Conservation (phyloP, 164 flowering plant species). For the Chimonanthus salicifolius region DNA sequence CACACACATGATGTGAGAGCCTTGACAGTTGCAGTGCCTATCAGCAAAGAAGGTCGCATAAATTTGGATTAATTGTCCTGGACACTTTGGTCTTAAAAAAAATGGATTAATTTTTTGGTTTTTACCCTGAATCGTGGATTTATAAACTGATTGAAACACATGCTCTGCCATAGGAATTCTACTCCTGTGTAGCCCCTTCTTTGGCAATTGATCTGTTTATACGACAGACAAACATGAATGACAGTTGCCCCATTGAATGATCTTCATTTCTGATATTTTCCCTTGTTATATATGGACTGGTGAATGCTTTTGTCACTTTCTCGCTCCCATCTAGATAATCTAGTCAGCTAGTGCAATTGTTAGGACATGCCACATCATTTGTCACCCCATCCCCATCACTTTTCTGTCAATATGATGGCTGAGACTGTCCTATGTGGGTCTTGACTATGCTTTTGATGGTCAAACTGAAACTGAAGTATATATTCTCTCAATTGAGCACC, state of each 20-base stretch:
- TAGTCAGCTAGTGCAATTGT: too few relatives aligned
- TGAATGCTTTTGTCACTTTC: not conserved
- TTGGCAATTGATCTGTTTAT: not conserved
- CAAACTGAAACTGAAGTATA: not conserved
- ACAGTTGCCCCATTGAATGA: not conserved
- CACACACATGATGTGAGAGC: conserved; percentile 98
- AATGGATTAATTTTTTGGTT: too few relatives aligned
- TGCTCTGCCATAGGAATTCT: not conserved
- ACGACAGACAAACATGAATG: not conserved
- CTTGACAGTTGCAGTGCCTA: conserved; percentile 79
- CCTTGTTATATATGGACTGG: not conserved
- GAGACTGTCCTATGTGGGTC: not conserved
- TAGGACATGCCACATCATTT: not conserved
- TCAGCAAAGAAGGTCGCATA: conserved; percentile 67
- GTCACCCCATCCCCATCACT: not conserved
- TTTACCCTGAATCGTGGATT: too few relatives aligned
- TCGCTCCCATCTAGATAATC: not conserved
- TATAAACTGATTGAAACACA: not conserved
- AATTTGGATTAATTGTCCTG: not conserved
- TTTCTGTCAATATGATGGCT: not conserved
- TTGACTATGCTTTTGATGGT: not conserved
- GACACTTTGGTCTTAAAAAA: not conserved
- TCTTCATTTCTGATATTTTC: not conserved
- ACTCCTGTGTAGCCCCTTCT: too few relatives aligned
- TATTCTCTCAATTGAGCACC: not conserved